phyloP scores from a whole-genome alignment of 345 rosid genomes.

The Sisymbrium altissimum region DNA sequence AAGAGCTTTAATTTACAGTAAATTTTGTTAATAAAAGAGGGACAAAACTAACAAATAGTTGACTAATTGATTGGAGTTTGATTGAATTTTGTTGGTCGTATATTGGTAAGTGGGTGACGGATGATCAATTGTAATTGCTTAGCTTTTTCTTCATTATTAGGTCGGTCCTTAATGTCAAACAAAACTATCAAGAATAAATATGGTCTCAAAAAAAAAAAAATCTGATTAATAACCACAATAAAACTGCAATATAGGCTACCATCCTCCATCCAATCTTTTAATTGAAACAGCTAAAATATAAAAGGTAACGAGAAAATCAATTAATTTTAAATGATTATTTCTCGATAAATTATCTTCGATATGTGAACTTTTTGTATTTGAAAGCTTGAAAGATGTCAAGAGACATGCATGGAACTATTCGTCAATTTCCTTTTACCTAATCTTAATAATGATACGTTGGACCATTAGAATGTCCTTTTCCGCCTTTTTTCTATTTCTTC shows the following conservation, averaged over 20 bases:
- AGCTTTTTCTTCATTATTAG: constrained; percentile 31
- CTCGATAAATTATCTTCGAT: not conserved
- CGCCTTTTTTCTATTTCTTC: constrained; percentile 15
- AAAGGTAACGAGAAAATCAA: not conserved
- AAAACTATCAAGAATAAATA: not conserved
- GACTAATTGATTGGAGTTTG: constrained; percentile 32
- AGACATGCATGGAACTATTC: constrained; percentile 19
- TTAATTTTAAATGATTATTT: not conserved
- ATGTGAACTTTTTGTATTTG: constrained; percentile 8
- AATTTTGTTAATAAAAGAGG: not conserved
- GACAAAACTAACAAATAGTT: constrained; percentile 13
- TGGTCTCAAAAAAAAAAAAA: not conserved
- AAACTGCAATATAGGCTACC: not conserved
- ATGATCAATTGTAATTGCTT: not conserved
- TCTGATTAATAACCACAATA: not conserved
- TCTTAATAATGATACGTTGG: constrained; percentile 24
- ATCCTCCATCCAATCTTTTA: not conserved
- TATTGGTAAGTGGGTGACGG: constrained; percentile 23
- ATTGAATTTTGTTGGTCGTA: constrained; percentile 22
- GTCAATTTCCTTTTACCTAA: constrained; percentile 22
- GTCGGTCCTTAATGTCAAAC: constrained; percentile 36
- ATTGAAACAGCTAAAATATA: not conserved
- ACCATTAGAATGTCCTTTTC: constrained; percentile 31
- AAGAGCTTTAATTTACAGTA: constrained; percentile 6
- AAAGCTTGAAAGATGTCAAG: constrained; percentile 2